Evolutionary conservation across 1,284 basidiomycete genomes (phyloP).

Genomic region (Ganoderma meredithae): DNA sequence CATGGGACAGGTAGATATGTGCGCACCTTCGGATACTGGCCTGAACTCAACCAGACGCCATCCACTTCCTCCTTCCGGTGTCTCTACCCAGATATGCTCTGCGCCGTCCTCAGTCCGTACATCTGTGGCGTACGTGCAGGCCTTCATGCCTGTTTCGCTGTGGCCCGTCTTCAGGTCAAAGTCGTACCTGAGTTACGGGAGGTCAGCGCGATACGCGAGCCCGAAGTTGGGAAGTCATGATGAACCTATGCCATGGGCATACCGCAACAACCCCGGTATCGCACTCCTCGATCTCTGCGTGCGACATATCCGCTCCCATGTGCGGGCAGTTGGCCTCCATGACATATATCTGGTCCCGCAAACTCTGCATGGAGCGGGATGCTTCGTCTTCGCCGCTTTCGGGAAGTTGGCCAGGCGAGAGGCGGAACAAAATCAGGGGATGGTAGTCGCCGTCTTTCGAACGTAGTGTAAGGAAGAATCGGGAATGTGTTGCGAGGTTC

Average conservation of each 20-base stretch:
- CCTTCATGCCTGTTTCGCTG: constrained; percentile 79
- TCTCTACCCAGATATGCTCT: constrained; percentile 70
- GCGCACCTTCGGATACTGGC: constrained; percentile 82
- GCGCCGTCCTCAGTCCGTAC: constrained; percentile 51
- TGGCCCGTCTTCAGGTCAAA: constrained; percentile 75
- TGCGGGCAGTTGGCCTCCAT: constrained; percentile 91
- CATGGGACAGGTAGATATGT: neutral
- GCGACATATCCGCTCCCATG: constrained; percentile 83
- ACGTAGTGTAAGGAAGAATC: constrained; percentile 73
- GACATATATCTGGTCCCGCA: constrained; percentile 64
- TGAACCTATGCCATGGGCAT: constrained; percentile 86
- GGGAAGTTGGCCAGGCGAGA: constrained; percentile 46
- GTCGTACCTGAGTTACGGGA: constrained; percentile 62
- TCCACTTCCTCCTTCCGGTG: constrained; percentile 59
- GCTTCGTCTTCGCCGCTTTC: constrained; percentile 25
- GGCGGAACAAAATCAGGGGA: constrained; percentile 75
- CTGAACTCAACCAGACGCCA: constrained; percentile 82
- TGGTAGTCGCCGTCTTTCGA: constrained; percentile 71
- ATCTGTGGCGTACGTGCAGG: constrained; percentile 80
- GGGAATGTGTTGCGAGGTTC: constrained; percentile 61
- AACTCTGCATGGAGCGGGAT: constrained; percentile 23
- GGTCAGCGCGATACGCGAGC: neutral
- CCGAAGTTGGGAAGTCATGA: constrained; percentile 36
- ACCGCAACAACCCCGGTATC: constrained; percentile 68
- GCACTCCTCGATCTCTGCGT: constrained; percentile 80